Conservation (phyloP, 106 monocot genomes). For the Allium cepa region DNA sequence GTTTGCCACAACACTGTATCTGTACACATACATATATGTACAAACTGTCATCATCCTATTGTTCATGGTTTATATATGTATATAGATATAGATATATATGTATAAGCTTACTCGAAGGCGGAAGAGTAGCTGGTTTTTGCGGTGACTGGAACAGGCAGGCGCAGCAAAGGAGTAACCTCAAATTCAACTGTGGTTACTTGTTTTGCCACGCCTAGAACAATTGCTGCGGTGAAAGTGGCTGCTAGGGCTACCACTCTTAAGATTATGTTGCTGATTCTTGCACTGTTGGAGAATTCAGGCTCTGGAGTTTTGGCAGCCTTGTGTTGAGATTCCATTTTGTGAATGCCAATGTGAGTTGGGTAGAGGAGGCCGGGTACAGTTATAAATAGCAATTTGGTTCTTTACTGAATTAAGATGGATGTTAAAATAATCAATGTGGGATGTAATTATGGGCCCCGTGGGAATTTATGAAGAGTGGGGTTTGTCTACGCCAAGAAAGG, state of each 20-base stretch:
- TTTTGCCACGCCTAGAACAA: neutral
- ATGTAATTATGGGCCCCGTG: no score
- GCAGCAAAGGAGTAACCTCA: conserved; percentile 5
- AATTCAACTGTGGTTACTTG: conserved; percentile 6
- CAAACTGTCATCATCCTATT: neutral
- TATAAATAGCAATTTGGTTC: no score
- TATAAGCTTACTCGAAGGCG: conserved; percentile 26
- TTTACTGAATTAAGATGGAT: no score
- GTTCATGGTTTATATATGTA: neutral
- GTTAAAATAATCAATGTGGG: no score
- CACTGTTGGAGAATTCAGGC: no score
- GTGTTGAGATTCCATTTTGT: conserved; percentile 1
- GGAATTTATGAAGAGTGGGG: no score
- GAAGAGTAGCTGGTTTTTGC: conserved; percentile 43
- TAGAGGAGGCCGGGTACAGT: neutral
- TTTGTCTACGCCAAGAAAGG: no score
- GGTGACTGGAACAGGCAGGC: conserved; percentile 9
- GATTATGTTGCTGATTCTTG: neutral
- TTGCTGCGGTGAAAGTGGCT: neutral
- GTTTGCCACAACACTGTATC: conserved; percentile 34
- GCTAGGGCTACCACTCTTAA: neutral
- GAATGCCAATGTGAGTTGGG: neutral
- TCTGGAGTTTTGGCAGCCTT: neutral
- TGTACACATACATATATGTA: conserved; percentile 8
- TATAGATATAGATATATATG: neutral